Base-by-base conservation (phyloP, 78 protist genomes). In the Planoprotostelium fungivorum region DNA sequence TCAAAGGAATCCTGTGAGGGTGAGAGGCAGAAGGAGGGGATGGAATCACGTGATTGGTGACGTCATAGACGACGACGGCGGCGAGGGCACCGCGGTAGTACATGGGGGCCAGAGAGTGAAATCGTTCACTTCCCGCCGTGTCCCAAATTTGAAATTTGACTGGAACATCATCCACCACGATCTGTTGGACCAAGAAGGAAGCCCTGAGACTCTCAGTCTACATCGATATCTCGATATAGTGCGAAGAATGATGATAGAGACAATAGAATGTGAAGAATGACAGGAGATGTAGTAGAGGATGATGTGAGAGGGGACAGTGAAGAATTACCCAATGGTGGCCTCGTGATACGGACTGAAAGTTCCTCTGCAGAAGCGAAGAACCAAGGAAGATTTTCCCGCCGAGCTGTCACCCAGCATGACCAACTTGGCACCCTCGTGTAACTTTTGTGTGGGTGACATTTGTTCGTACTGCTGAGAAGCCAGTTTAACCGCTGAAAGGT, bases 21-120 rank as follows among this genome's bases (percentile, higher is more conserved):
- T 51, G 73, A 51, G 73, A 25, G 5, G 28, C 28, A 87, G 35
- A 87, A 31, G 28, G 63, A 36, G 89, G n/a, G 9, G 1, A 87
- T 23, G 36, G 25, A 1, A 9, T 9, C 5, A 16, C 91, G 1
- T 34, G 0, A 1, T 31, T 84, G 1, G 94, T 88, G 34, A 89
- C 36, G 86, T 96, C 98, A 86, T 86, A 96, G 38, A 96, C 96
- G 29, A 96, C 84, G 23, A 96, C 35, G 37, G 95, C 96, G 35
- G 91, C 94, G 36, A 85, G 88, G 16, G 92, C 84, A 29, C 91
- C 92, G 35, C 93, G 29, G 86, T 93, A 96, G 51, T 94, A 96
- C 63, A 90, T 86, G 29, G 91, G 89, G 0, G 93, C 88, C 0
- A 96, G 35, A n/a, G 92, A 34, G 35, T 87, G 87, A 84, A 89